Evolutionary conservation across 495 filamentous ascomycete genomes (phyloP).

Genomic region (Aspergillus haitiensis): DNA sequence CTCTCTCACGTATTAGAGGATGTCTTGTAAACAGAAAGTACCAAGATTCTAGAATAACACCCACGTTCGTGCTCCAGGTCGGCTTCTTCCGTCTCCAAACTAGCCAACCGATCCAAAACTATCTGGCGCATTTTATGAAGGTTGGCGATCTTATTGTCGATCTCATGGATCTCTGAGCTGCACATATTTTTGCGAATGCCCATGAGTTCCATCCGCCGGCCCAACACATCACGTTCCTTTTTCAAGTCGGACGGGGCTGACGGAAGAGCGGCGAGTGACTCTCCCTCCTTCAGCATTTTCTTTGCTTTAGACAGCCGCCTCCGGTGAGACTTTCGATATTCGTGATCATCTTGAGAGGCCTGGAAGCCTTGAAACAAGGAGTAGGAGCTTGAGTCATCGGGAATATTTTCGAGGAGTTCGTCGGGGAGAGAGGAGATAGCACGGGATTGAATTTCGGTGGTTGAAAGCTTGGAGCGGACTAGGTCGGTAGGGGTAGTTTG

Average conservation of each 20-base stretch:
- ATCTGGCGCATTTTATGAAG: slow-evolving; percentile 92
- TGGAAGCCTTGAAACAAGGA: slow-evolving; percentile 97
- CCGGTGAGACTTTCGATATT: slow-evolving; percentile 64
- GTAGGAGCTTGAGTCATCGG: slow-evolving; percentile 79
- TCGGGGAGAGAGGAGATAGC: slow-evolving; percentile 87
- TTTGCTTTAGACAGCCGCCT: slow-evolving; percentile 68
- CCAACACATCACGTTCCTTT: slow-evolving; percentile 73
- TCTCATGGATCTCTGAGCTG: slow-evolving; percentile 91
- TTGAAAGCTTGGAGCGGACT: slow-evolving; percentile 87
- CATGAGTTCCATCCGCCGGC: slow-evolving; percentile 86
- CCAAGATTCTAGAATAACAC: slow-evolving; percentile 34
- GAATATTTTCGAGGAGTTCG: slow-evolving; percentile 83
- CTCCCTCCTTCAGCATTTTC: slow-evolving; percentile 67
- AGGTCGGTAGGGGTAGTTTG: slow-evolving; percentile 88
- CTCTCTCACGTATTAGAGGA: not conserved
- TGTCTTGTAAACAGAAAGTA: not conserved
- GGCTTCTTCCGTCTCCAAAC: slow-evolving; percentile 90
- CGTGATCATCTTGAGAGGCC: slow-evolving; percentile 68
- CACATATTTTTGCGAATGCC: slow-evolving; percentile 95
- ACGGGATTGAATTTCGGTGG: slow-evolving; percentile 89
- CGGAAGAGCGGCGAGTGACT: slow-evolving; percentile 53
- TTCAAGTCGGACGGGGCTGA: slow-evolving; percentile 67
- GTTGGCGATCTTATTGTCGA: slow-evolving; percentile 95
- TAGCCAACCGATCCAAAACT: slow-evolving; percentile 82
- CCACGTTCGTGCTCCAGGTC: slow-evolving; percentile 82